Evolutionary conservation across 2,329 filamentous ascomycete genomes (phyloP).

Genomic region (Coniochaeta prunicola): DNA sequence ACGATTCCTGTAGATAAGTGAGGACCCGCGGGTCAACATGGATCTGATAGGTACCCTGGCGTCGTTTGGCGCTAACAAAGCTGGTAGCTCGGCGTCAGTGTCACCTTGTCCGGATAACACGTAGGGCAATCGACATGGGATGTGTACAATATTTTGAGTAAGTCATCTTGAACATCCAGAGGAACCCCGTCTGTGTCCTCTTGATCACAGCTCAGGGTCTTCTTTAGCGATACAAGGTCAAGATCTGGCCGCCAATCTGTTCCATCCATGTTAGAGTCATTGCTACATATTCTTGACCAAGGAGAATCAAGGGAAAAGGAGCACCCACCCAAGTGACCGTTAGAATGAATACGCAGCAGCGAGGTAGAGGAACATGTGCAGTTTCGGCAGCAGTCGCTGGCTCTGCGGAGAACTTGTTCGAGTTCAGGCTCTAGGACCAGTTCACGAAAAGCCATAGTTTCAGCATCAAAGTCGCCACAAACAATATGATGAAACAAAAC

Average conservation of each 20-base stretch:
- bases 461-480: neutral
- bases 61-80: neutral
- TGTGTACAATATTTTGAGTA: neutral
- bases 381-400: neutral
- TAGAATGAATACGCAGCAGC: neutral
- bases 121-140: neutral
- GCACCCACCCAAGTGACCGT: neutral
- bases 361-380: neutral
- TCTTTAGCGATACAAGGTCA: neutral
- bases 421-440: neutral
- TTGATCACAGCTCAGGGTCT: neutral
- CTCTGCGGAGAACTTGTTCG: neutral
- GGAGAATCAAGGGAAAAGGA: neutral
- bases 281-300: neutral
- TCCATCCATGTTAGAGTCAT: neutral
- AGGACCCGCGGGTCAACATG: neutral
- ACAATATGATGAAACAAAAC: neutral
- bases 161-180: neutral
- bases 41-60: neutral
- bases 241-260: neutral
- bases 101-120: no score
- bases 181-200: neutral
- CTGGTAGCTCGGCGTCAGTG: neutral
- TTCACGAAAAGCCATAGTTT: neutral
- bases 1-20: neutral